Base-by-base conservation (phyloP, 2,329 filamentous ascomycete genomes). In the Aspergillus fumigatus region DNA sequence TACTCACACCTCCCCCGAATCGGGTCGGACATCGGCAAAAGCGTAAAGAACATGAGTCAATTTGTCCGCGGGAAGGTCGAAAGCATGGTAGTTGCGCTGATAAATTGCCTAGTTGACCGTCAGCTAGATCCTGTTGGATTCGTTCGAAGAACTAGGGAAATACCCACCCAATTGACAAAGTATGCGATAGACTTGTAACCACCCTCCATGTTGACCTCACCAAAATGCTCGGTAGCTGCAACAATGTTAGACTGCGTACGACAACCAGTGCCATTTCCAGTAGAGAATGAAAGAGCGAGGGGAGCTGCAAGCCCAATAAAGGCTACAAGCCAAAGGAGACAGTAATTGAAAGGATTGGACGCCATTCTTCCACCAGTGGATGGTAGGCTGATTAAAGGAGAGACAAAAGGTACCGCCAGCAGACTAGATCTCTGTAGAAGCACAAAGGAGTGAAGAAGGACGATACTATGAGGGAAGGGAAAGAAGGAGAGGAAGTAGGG, bases 1-100 rank as follows among this genome's bases (percentile, higher is more conserved):
- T n/a, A 61, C 68, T 61, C 79, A 88, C 77, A 93, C 90, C 77
- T 94, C 89, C 52, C 92, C 92, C 43, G 82, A 84, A 3, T 92
- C 89, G 3, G 86, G 83, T 1, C 85, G 83, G 56, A 96, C 85
- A 71, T 96, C 94, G 67, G 90, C 92, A 75, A 97, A 97, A 9
- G 92, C 82, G 65, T 96, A 96, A 17, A 96, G 83, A 7, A 96
- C 75, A 69, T 97, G 92, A 0, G 92, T 96, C 35, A 96, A 82
- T 59, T 90, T 88, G 53, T 92, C 84, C 2, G 83, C 86, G 0
- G 90, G 90, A 2, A 96, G 81, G 68, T 94, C 86, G 68, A 94
- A 88, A 0, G 92, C 91, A 14, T 85, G 82, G 70, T 94, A 88
- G 67, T 92, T 88, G 57, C 92, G 85, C 45, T 80, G 90, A 73